phyloP scores from a whole-genome alignment of 257 asterid species.

The Solanum medicagineum region DNA sequence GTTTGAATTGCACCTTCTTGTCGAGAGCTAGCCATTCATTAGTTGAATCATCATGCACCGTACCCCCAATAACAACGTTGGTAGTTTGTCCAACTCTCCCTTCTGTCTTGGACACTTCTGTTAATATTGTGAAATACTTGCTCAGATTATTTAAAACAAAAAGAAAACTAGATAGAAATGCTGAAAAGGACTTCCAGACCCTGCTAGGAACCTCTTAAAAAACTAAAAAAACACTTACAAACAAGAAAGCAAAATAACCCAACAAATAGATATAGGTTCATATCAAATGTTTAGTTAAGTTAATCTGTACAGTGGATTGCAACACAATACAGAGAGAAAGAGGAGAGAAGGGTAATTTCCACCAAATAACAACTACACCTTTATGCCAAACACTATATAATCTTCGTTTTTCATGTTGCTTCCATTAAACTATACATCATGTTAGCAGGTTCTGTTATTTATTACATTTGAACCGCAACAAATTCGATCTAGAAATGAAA shows the following conservation, averaged over 20 bases:
- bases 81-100: slow-evolving; percentile 92
- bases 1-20: slow-evolving; percentile 41
- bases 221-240: neutral
- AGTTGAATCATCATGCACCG: slow-evolving; percentile 66
- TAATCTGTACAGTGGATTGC: neutral
- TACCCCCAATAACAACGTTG: slow-evolving; percentile 79
- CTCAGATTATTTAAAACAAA: neutral
- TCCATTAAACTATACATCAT: neutral
- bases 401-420: neutral
- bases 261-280: neutral
- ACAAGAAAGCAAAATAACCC: neutral
- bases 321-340: neutral
- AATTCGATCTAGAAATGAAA: neutral
- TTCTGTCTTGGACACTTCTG: slow-evolving; percentile 82
- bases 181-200: neutral
- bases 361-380: neutral
- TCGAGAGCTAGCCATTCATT: slow-evolving; percentile 76
- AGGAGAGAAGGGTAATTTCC: neutral
- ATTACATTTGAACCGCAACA: neutral
- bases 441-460: neutral
- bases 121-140: neutral
- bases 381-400: neutral
- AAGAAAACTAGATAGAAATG: neutral
- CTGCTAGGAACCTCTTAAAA: neutral
- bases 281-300: neutral